Evolutionary conservation across 352 stramenopile genomes (phyloP).

Genomic region (Globisporangium cederbergense): DNA sequence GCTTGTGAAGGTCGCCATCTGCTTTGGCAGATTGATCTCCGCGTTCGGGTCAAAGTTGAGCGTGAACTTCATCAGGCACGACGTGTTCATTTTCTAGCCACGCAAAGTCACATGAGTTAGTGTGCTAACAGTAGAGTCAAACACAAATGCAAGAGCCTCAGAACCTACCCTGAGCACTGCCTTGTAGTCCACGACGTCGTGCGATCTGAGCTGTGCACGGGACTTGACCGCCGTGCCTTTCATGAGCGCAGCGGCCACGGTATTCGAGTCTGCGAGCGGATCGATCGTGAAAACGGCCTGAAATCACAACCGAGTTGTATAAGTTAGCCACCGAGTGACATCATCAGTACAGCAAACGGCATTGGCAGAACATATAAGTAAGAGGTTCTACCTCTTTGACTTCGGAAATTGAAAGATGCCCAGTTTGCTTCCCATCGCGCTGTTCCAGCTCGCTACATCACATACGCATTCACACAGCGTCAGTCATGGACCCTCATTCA

Average conservation of each 20-base stretch:
- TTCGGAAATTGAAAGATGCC: conserved; percentile 36
- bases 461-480: neutral
- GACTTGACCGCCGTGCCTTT: conserved; percentile 44
- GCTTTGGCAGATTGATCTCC: conserved; percentile 43
- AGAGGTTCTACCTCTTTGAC: conserved; percentile 22
- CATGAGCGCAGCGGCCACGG: conserved; percentile 29
- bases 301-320: neutral
- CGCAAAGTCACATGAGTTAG: neutral
- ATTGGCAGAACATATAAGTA: neutral
- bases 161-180: conserved; percentile 41
- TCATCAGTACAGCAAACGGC: neutral
- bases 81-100: conserved; percentile 60
- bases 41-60: conserved; percentile 69
- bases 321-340: neutral
- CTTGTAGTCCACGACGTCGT: conserved; percentile 57
- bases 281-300: conserved; percentile 50
- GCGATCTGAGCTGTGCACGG: conserved; percentile 37
- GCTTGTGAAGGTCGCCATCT: neutral
- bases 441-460: conserved; percentile 50
- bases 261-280: conserved; percentile 35
- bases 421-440: conserved; percentile 38
- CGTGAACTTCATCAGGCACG: conserved; percentile 72
- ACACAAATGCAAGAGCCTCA: neutral
- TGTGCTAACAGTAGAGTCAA: neutral
- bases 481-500: conserved; percentile 3